phyloP scores from a whole-genome alignment of 768 basidiomycete species.

The Auricularia heimuer region DNA sequence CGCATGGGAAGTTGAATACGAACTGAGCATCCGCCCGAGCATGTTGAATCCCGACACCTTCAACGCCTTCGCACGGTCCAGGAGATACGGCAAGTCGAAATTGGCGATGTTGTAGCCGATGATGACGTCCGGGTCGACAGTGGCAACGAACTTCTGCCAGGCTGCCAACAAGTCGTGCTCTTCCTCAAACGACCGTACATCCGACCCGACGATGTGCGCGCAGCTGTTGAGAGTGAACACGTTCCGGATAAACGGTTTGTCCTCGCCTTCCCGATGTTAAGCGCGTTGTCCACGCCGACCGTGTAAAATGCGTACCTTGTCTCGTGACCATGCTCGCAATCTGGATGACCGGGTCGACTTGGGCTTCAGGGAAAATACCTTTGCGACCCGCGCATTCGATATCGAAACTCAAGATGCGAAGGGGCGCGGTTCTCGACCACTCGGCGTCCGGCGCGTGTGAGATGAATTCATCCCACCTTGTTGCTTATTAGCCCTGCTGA shows the following conservation, averaged over 20 bases:
- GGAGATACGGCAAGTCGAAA: constrained; percentile 94
- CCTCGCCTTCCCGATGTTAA: constrained; percentile 51
- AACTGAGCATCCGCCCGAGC: constrained; percentile 68
- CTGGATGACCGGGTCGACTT: constrained; percentile 90
- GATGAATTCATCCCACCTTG: constrained; percentile 73
- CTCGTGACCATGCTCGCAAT: constrained; percentile 98
- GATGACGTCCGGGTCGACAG: constrained; percentile 90
- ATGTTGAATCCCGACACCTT: constrained; percentile 59
- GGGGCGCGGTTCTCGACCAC: constrained; percentile 87
- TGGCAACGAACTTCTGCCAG: constrained; percentile 86
- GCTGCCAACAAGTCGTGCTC: constrained; percentile 63
- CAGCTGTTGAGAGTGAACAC: constrained; percentile 94
- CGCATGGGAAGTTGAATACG: not conserved
- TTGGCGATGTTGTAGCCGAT: constrained; percentile 92
- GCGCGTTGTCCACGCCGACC: not conserved
- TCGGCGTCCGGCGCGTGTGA: constrained; percentile 87
- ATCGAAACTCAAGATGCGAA: constrained; percentile 94
- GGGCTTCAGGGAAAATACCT: constrained; percentile 91
- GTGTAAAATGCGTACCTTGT: constrained; percentile 53
- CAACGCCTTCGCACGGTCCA: constrained; percentile 83
- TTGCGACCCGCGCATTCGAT: constrained; percentile 98
- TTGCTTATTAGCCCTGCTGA: constrained; percentile 39
- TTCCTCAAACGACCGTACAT: constrained; percentile 74
- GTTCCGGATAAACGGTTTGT: constrained; percentile 89
- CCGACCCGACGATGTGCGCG: constrained; percentile 93